Evolutionary conservation across 2,329 filamentous ascomycete genomes (phyloP), one percentile per base, ranked within the genome.

Genomic region (Plenodomus biglobosus): DNA sequence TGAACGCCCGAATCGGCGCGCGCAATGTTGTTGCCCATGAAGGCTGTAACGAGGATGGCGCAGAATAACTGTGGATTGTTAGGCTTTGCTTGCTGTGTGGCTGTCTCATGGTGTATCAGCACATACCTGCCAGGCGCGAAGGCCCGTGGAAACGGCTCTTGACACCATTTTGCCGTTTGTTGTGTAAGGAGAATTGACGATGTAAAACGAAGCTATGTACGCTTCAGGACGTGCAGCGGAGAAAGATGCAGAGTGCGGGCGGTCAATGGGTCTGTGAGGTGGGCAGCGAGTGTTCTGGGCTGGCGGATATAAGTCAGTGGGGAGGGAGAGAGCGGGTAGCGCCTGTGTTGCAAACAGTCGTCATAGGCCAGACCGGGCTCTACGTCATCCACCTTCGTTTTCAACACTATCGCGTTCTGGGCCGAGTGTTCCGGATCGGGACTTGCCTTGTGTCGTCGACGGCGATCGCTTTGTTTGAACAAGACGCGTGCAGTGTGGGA

Each of bases 21-120:
- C 42, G 76, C 74, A 64, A 86, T 83, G 75, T 85, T 84, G 75
- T 85, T 83, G 58, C 82, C 84, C 58, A 84, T 67, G 38, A 86
- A 75, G 11, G 81, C 76, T 74, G 85, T 81, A 63, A 85, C 70
- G 61, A 86, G 76, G 47, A 85, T 66, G 27, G 81, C 75, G 73
- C 78, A 84, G 62, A 84, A 41, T 69, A 85, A 81, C 82, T 85
- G 55, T 15, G 4, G 13, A 18, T 15, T 32, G 27, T 32, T 15
- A 32, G 27, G 15, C 13, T 6, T 32, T 6, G 7, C 3, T 19
- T 16, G 20, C 15, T 5, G 40, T 56, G 30, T 48, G 35, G 18
- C 16, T n/a, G 36, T 2, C 2, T 16, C 17, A 21, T 19, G 38
- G 19, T 2, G 19, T 2, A 27, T 40, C 32, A 21, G 16, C 13